Base-by-base conservation (phyloP, 129 eudicot species). In the Kitagawia praeruptora region DNA sequence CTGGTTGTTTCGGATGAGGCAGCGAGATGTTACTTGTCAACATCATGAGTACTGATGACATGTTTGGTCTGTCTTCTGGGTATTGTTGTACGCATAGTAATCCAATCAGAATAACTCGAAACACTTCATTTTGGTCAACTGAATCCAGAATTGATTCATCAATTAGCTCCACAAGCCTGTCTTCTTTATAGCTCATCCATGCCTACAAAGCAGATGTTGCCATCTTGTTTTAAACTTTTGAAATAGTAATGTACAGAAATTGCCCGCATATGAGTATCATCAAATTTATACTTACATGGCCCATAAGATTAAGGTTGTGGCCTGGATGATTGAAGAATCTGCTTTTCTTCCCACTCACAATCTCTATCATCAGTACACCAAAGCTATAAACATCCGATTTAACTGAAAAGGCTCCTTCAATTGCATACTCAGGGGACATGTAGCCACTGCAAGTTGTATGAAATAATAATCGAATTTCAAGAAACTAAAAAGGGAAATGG, bases 301-400 rank as follows among this genome's bases (percentile, higher is more conserved):
- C 92, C 41, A 58, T 70, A 81, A 90, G 92, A 80, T 85, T 87
- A n/a, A 80, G 85, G 77, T 79, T 84, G 74, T 89, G 84, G 77
- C 77, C 76, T 5, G 79, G 79, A 51, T 86, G 84, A 63, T 70
- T 70, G 66, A 83, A 85, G 38, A 82, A 78, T 80, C 86, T 39
- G 13, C 84, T 88, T 79, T 77, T 85, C 85, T 81, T 88, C 48
- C 87, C 91, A 10, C 81, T 88, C 70, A 88, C 48, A 27, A 88
- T 85, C 83, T 88, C 91, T 38, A 85, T 74, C 34, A 85, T 77
- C 37, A 88, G 76, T 23, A 88, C 91, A 3, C 94, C 94, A 66
- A 90, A 90, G 84, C 89, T 88, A 67, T 86, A 88, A 61, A 88
- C 86, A 64, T 84, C 90, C 4, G 89, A 89, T 78, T 89, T 89